phyloP scores from a whole-genome alignment of 108 stramenopile genomes.

The Skeletonema grethae region DNA sequence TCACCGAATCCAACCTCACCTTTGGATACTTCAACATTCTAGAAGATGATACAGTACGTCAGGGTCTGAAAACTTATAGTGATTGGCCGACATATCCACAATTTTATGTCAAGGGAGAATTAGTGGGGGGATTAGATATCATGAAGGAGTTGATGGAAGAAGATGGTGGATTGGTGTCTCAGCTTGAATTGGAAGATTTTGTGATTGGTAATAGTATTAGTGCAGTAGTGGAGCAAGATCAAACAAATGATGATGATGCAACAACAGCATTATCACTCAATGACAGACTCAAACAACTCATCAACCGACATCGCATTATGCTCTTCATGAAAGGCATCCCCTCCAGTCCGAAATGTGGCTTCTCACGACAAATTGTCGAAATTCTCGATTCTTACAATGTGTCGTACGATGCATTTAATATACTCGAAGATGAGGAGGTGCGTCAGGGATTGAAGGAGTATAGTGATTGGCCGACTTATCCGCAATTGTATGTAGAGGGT shows the following conservation, averaged over 20 bases:
- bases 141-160: slow-evolving; percentile 92
- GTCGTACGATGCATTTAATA: slow-evolving; percentile 86
- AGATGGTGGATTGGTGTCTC: slow-evolving; percentile 65
- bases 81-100: slow-evolving; percentile 98
- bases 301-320: slow-evolving; percentile 74
- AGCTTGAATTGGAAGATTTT: slow-evolving; percentile 50
- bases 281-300: slow-evolving; percentile 62
- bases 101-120: slow-evolving; percentile 92
- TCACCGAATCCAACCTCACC: slow-evolving; percentile 61
- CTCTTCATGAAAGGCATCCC: slow-evolving; percentile 98
- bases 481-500: slow-evolving; percentile 95
- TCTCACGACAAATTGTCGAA: slow-evolving; percentile 87
- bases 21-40: slow-evolving; percentile 92
- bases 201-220: background rate
- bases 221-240: background rate
- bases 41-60: slow-evolving; percentile 83
- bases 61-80: slow-evolving; percentile 83
- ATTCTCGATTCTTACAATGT: slow-evolving; percentile 71
- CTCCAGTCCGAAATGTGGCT: slow-evolving; percentile 89
- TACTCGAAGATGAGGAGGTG: slow-evolving; percentile 89
- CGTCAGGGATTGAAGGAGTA: slow-evolving; percentile 90
- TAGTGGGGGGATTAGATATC: slow-evolving; percentile 97
- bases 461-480: slow-evolving; percentile 96
- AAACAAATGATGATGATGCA: slow-evolving; percentile 3
- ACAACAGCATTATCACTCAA: slow-evolving; percentile 39